Evolutionary conservation across 2,329 filamentous ascomycete species (phyloP), one percentile per base, ranked within the genome.

Genomic region (Talaromyces sp.): DNA sequence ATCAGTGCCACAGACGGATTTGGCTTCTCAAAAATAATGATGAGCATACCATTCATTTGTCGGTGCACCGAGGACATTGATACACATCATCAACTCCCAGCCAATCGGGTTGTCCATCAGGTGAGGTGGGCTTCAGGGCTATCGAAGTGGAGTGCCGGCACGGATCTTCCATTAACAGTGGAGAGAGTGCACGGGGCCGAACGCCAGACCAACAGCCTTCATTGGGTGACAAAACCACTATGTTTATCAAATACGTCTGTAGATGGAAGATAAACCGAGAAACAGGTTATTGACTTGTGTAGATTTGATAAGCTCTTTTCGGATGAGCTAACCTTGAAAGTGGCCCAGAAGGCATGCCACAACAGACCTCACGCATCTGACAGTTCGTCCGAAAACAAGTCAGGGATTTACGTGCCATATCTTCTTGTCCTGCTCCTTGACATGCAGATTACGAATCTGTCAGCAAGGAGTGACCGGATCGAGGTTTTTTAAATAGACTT

Each of bases 91-190:
- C 6, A 23, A 35, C 23, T 59, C 50, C n/a, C 42, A 23, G 7
- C 44, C 40, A 37, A 50, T 50, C 42, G 58, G 31, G 14, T 39
- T 18, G 42, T 28, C n/a, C 42, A 50, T 25, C 50, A 54, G n/a
- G 28, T 23, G 21, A 50, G 12, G 50, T 21, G 50, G 50, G 31
- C 18, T 54, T 50, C 50, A 50, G 44, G 58, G 58, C 40, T 54
- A 52, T 12, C 9, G 37, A 39, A 39, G 58, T 60, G 58, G 33
- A 44, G 55, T 44, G 21, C 39, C 11, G n/a, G 58, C 58, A 50
- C 44, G 33, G 44, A 40, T 37, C 44, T 31, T n/a, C 42, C 50
- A 14, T 21, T 48, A 16, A n/a, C 16, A 46, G 25, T 58, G 39
- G 56, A 56, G 54, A 33, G 46, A 16, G 28, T 37, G 40, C 56